phyloP scores from a whole-genome alignment of 768 basidiomycete species.

The Podaxis rugospora region DNA sequence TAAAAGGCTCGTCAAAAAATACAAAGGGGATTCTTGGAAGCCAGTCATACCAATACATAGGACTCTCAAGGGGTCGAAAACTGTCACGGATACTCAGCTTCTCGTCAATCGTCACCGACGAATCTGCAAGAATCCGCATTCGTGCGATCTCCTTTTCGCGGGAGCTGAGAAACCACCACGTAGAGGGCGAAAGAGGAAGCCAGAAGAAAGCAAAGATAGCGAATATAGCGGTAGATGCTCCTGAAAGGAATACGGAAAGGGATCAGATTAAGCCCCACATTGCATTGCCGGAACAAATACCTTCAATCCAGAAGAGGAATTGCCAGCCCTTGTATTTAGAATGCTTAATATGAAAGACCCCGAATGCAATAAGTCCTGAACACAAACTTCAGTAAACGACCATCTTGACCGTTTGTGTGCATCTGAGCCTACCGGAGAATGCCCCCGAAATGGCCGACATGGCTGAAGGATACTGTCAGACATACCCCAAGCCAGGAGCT shows the following conservation, averaged over 20 bases:
- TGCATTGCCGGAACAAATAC: slow-evolving; percentile 14
- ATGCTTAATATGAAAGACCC: slow-evolving; percentile 44
- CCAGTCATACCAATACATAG: slow-evolving; percentile 35
- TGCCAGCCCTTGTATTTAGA: slow-evolving; percentile 44
- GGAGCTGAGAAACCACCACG: slow-evolving; percentile 33
- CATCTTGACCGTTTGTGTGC: neutral
- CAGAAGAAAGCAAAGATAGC: slow-evolving; percentile 43
- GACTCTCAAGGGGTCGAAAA: slow-evolving; percentile 38
- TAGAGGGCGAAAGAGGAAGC: slow-evolving; percentile 38
- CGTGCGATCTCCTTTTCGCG: slow-evolving; percentile 38
- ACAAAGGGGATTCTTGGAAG: neutral
- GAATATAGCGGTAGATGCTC: slow-evolving; percentile 36
- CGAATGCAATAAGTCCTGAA: slow-evolving; percentile 43
- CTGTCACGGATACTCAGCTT: slow-evolving; percentile 37
- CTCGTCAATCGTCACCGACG: slow-evolving; percentile 39
- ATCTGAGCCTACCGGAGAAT: slow-evolving; percentile 31
- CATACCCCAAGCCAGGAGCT: neutral
- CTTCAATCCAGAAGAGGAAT: slow-evolving; percentile 51
- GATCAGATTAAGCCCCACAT: neutral
- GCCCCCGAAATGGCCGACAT: slow-evolving; percentile 44
- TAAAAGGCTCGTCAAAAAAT: slow-evolving; percentile 9
- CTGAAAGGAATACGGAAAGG: slow-evolving; percentile 16
- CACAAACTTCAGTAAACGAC: neutral
- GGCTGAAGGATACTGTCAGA: slow-evolving; percentile 18
- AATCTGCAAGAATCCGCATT: slow-evolving; percentile 40